Evolutionary conservation across 768 basidiomycete genomes (phyloP), one percentile per base, ranked within the genome.

Genomic region (Kwoniella botswanensis): DNA sequence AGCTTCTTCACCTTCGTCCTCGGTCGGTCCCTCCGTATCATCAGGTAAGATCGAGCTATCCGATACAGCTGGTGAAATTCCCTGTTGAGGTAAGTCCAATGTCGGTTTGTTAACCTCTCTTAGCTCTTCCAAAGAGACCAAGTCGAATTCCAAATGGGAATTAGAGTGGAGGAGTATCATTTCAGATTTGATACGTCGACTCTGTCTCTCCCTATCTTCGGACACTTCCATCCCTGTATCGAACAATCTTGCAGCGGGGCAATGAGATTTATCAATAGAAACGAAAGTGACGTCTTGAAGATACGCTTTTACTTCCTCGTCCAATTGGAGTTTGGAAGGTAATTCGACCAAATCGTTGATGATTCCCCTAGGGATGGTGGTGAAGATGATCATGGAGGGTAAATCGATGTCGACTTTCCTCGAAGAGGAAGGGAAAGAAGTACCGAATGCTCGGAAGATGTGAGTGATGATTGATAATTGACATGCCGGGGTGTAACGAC

Each of bases 401-500:
- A 77, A 70, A 42, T 71, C 63, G n/a, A 68, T 58, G 50, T 71
- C 63, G 57, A 59, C 63, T 17, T 69, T 68, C 13, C 62, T 60
- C 6, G 74, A 62, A 11, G 68, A 54, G 17, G 72, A 72, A 4
- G 77, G 77, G 71, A 67, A 76, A 3, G 77, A 69, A 9, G 69
- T 62, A 54, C 61, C 72, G 57, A 78, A 58, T 18, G 77, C 72
- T 42, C 65, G 70, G 61, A 78, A 67, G 54, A 74, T 60, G 54
- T 77, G 67, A 22, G 72, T 73, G 46, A 77, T 66, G 67, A 74
- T 76, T 18, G 76, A 67, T 4, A 64, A 41, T 67, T 76, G 79
- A n/a, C 75, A 76, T 2, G 74, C 72, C 3, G 71, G 72, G 35
- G 79, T 80, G 71, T 76, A 80, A 53, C 76, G 75, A 24, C 77